phyloP scores from a whole-genome alignment of 1,139 yeast species.

The Diutina mesorugosa region DNA sequence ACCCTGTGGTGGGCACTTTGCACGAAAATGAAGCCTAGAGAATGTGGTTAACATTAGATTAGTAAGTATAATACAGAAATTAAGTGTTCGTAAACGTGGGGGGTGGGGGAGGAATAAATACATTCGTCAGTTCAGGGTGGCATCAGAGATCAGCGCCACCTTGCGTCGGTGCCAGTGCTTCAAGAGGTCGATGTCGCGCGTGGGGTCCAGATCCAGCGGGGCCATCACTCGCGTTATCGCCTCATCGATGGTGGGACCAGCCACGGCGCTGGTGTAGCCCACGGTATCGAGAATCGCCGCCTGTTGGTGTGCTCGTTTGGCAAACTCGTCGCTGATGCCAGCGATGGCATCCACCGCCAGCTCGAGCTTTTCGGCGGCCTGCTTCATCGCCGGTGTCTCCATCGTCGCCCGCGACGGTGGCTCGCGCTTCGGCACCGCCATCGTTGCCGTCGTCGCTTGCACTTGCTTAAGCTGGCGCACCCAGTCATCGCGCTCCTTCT shows the following conservation, averaged over 20 bases:
- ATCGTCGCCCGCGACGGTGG: not conserved
- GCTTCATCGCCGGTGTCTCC: not conserved
- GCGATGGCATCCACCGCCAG: not conserved
- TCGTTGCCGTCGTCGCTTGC: not conserved
- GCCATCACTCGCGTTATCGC: not conserved
- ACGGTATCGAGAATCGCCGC: not conserved
- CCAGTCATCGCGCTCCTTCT: not conserved
- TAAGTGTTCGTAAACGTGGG: not conserved
- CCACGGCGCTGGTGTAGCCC: not conserved
- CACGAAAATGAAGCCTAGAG: not conserved
- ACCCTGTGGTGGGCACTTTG: conserved; percentile 53
- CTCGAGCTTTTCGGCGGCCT: not conserved
- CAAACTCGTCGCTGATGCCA: not conserved
- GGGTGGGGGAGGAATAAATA: not conserved
- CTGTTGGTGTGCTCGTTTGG: not conserved
- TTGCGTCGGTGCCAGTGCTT: not conserved
- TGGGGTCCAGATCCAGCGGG: not conserved
- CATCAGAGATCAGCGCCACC: not conserved
- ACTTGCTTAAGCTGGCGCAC: not conserved
- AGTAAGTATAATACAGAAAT: not conserved
- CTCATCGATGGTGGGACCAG: not conserved
- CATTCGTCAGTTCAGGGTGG: not conserved
- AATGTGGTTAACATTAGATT: not conserved
- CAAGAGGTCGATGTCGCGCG: not conserved
- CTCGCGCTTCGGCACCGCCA: not conserved